Percentiles rank a stretch among this genome's conserved stretches.
phyloP scores from a whole-genome alignment of 805 yeast species.

The Candida qinlingensis region DNA sequence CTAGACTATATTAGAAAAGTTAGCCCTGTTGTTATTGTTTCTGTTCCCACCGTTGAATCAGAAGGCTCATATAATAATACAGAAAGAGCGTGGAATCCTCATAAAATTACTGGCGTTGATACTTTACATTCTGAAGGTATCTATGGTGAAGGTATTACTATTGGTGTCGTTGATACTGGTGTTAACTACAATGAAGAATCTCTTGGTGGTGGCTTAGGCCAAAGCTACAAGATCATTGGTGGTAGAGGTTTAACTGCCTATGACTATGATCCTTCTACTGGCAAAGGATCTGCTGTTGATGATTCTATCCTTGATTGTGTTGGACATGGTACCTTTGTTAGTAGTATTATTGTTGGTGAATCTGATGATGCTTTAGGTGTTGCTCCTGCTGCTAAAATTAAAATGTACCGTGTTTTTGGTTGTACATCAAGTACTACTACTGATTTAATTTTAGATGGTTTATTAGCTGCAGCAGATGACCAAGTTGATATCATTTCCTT shows the following conservation, averaged over 20 bases:
- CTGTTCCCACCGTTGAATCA: too few species aligned
- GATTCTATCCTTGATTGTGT: conserved; percentile 16
- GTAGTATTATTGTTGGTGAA: conserved; percentile 13
- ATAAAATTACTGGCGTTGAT: conserved; percentile 7
- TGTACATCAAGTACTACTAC: conserved; percentile 7
- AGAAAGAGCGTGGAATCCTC: conserved; percentile 9
- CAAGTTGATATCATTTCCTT: conserved; percentile 11
- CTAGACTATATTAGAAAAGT: too few species aligned
- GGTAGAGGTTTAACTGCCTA: conserved; percentile 13
- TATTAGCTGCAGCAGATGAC: conserved; percentile 13
- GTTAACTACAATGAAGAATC: conserved; percentile 7
- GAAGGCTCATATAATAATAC: too few species aligned
- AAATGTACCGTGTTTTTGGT: conserved; percentile 14
- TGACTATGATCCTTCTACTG: conserved; percentile 6
- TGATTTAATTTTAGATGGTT: conserved; percentile 14
- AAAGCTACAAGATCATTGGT: conserved; percentile 8
- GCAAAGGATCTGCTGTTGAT: too few species aligned
- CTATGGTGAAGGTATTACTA: conserved; percentile 6
- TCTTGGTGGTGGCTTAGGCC: conserved; percentile 11
- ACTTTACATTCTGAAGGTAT: conserved; percentile 4
- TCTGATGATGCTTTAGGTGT: conserved; percentile 8
- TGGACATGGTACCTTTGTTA: conserved; percentile 18
- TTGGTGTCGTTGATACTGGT: conserved; percentile 12
- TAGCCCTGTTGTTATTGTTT: too few species aligned
- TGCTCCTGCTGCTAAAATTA: conserved; percentile 15